Evolutionary conservation across 2,329 filamentous ascomycete species (phyloP).

Genomic region (Alternaria consortialis): DNA sequence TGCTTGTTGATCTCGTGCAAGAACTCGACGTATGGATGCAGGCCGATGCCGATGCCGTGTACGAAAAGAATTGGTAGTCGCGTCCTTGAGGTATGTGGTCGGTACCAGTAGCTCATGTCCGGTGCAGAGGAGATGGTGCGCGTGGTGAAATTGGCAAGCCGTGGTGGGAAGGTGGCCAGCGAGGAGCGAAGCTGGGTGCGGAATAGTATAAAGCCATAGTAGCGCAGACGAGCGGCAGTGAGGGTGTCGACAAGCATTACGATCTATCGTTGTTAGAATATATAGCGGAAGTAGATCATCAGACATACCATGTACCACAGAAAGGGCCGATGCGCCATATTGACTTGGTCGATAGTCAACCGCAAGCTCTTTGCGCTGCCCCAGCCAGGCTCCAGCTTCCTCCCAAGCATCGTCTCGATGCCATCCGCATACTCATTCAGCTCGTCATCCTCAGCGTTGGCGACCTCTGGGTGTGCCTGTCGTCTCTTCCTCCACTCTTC

Average conservation of each 20-base stretch:
- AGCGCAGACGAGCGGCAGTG: slow-evolving; percentile 54
- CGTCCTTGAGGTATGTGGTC: slow-evolving; percentile 67
- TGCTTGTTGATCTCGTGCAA: slow-evolving; percentile 61
- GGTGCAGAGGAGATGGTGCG: slow-evolving; percentile 59
- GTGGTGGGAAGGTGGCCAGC: slow-evolving; percentile 66
- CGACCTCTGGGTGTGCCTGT: slow-evolving; percentile 28
- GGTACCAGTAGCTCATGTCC: slow-evolving; percentile 70
- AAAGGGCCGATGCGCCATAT: slow-evolving; percentile 68
- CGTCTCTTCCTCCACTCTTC: slow-evolving; percentile 23
- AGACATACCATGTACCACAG: slow-evolving; percentile 68
- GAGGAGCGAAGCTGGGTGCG: slow-evolving; percentile 55
- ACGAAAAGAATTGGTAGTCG: slow-evolving; percentile 71
- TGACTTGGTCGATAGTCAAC: slow-evolving; percentile 71
- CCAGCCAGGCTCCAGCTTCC: slow-evolving; percentile 62
- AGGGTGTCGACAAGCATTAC: slow-evolving; percentile 63
- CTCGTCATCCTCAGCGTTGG: slow-evolving; percentile 56
- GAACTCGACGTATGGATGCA: slow-evolving; percentile 69
- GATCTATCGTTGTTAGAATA: slow-evolving; percentile 40
- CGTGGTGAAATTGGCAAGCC: slow-evolving; percentile 61
- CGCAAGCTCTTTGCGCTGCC: slow-evolving; percentile 67
- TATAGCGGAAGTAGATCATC: not conserved
- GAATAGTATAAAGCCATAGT: slow-evolving; percentile 63
- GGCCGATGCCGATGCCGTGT: slow-evolving; percentile 75
- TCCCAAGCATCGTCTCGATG: slow-evolving; percentile 64
- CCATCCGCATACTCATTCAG: slow-evolving; percentile 64